Percentiles rank a stretch among this genome's conserved stretches.
Conservation (phyloP, 352 stramenopile genomes). For the Blastocystis sp. region DNA sequence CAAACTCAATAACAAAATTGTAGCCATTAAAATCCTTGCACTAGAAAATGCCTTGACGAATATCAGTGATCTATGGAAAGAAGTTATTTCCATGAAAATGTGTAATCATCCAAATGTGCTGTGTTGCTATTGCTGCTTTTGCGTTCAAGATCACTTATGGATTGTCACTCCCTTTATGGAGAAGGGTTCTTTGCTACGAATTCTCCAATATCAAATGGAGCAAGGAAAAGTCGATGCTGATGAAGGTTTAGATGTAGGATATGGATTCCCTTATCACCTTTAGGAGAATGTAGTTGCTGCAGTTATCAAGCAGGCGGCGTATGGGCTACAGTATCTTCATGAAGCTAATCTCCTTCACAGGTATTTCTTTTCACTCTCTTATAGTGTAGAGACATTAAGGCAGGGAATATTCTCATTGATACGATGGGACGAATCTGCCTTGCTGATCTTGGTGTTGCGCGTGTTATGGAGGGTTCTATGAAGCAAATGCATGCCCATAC, state of each 20-base stretch:
- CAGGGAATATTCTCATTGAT: slow-evolving; percentile 56
- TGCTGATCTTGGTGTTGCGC: slow-evolving; percentile 51
- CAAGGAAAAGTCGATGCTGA: neutral
- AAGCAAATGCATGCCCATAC: slow-evolving; percentile 9
- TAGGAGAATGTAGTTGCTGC: slow-evolving; percentile 38
- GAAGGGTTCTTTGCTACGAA: slow-evolving; percentile 55
- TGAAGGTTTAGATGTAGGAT: slow-evolving; percentile 44
- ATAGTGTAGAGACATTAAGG: slow-evolving; percentile 42
- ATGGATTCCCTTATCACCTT: neutral
- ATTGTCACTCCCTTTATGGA: slow-evolving; percentile 57
- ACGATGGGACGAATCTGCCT: neutral
- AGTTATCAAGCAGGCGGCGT: slow-evolving; percentile 34
- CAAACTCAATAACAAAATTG: slow-evolving; percentile 44
- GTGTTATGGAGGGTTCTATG: slow-evolving; percentile 44
- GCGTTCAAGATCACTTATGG: slow-evolving; percentile 33
- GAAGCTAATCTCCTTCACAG: slow-evolving; percentile 40
- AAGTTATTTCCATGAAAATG: slow-evolving; percentile 58
- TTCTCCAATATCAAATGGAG: slow-evolving; percentile 12
- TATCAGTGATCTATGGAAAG: slow-evolving; percentile 45
- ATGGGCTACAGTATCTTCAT: slow-evolving; percentile 50
- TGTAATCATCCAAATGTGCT: slow-evolving; percentile 60
- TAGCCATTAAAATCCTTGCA: slow-evolving; percentile 56
- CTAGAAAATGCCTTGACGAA: slow-evolving; percentile 35
- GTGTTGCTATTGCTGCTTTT: slow-evolving; percentile 57
- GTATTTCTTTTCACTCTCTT: neutral